Percentiles rank a stretch among this genome's conserved stretches.
phyloP scores from a whole-genome alignment of 306 rosid genomes.

The Bauhinia variegata region DNA sequence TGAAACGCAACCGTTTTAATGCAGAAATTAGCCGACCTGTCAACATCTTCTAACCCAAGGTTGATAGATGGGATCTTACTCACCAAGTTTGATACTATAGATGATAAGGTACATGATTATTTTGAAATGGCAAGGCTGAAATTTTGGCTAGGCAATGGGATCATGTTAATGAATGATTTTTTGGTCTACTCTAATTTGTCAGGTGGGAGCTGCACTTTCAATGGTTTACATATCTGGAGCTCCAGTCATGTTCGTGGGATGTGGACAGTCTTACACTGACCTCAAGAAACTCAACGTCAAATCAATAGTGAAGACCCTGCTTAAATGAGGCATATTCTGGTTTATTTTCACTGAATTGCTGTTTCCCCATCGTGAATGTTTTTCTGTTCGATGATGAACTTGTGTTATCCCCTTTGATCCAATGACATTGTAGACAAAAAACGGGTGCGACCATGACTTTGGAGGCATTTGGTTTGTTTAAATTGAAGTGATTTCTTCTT shows the following conservation, averaged over 20 bases:
- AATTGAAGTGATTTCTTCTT: not conserved
- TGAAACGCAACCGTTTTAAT: conserved; percentile 27
- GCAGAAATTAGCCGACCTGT: conserved; percentile 94
- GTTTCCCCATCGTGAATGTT: conserved; percentile 32
- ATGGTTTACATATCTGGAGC: conserved; percentile 99
- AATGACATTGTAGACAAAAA: conserved; percentile 27
- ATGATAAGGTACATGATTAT: conserved; percentile 72
- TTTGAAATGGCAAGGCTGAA: conserved; percentile 25
- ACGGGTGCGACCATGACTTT: conserved; percentile 37
- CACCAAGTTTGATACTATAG: conserved; percentile 95
- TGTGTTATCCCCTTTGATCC: conserved; percentile 24
- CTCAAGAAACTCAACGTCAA: conserved; percentile 95
- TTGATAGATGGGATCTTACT: conserved; percentile 95
- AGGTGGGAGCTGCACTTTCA: conserved; percentile 99
- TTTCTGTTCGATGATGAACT: conserved; percentile 37
- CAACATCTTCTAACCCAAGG: conserved; percentile 65
- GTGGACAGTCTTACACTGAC: conserved; percentile 97
- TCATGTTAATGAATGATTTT: conserved; percentile 1
- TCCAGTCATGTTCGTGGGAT: conserved; percentile 97
- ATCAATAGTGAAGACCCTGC: conserved; percentile 90
- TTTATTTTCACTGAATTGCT: conserved; percentile 9
- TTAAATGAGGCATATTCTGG: conserved; percentile 52
- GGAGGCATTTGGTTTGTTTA: conserved; percentile 36
- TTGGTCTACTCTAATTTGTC: conserved; percentile 22
- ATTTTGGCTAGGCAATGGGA: conserved; percentile 3